Percentiles rank a stretch among this genome's conserved stretches.
Conservation (phyloP, 2,329 filamentous ascomycete species). For the Paracoccidioides lutzii region DNA sequence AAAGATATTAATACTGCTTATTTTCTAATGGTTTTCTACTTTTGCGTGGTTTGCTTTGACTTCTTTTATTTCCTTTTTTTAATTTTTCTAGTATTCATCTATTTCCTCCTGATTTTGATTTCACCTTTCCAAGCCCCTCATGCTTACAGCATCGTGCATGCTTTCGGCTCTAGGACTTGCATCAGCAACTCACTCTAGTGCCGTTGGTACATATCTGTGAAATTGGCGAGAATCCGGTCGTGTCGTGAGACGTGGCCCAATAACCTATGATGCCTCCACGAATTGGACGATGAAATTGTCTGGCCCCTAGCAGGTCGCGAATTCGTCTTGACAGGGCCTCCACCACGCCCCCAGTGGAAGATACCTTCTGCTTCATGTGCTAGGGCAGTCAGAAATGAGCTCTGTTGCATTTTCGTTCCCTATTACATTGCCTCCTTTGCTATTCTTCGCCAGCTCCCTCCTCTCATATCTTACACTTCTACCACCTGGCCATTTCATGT, state of each 20-base stretch:
- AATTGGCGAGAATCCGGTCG: slow-evolving; percentile 18
- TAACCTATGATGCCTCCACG: slow-evolving; percentile 19
- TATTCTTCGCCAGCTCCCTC: slow-evolving; percentile 3
- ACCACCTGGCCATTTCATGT: slow-evolving; percentile 3
- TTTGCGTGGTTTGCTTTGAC: background rate
- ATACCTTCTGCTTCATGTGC: background rate
- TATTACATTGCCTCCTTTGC: slow-evolving; percentile 1
- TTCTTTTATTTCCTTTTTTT: background rate
- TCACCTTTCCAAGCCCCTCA: slow-evolving; percentile 15
- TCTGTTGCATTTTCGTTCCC: slow-evolving; percentile 4
- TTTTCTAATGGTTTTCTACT: background rate
- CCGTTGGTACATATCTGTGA: slow-evolving; percentile 11
- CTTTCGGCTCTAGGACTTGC: slow-evolving; percentile 19
- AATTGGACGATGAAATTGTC: slow-evolving; percentile 24
- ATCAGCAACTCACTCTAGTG: slow-evolving; percentile 12
- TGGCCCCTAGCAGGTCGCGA: slow-evolving; percentile 20
- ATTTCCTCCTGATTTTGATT: background rate
- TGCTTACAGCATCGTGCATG: slow-evolving; percentile 18
- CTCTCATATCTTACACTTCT: slow-evolving; percentile 4
- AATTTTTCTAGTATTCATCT: background rate
- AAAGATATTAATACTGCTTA: background rate
- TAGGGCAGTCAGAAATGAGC: background rate
- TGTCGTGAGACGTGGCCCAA: slow-evolving; percentile 32
- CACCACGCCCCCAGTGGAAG: slow-evolving; percentile 14
- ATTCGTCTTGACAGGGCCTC: slow-evolving; percentile 16